A percentile compares a stretch with the other conserved stretches of the same genome.
phyloP scores from a whole-genome alignment of 305 asterid species.

The Fraxinus angustifolia region DNA sequence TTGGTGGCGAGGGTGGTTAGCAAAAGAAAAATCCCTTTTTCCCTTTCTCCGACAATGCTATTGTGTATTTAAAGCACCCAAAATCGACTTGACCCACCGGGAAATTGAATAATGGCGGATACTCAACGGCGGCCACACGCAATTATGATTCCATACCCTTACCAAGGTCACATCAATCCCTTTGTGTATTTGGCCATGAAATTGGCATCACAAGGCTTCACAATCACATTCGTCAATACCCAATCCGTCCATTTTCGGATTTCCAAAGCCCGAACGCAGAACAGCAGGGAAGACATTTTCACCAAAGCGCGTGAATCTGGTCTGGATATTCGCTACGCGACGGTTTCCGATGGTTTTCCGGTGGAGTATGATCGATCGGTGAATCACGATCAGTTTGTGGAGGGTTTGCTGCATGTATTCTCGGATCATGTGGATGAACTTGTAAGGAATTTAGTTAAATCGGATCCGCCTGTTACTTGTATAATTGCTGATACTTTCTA shows the following conservation, averaged over 20 bases:
- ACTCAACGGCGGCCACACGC: conserved; percentile 41
- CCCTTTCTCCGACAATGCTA: background rate
- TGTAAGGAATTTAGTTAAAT: conserved; percentile 30
- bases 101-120: conserved; percentile 30
- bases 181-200: conserved; percentile 46
- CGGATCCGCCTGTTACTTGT: conserved; percentile 49
- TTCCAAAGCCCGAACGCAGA: conserved; percentile 39
- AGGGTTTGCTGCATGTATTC: conserved; percentile 53
- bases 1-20: background rate
- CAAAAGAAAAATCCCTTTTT: background rate
- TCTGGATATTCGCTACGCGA: conserved; percentile 61
- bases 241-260: conserved; percentile 65
- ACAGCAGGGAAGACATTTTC: conserved; percentile 42
- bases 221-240: conserved; percentile 62
- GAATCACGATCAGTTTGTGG: conserved; percentile 61
- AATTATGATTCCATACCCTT: conserved; percentile 51
- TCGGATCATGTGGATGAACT: conserved; percentile 55
- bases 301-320: conserved; percentile 50
- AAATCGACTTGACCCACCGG: background rate
- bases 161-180: conserved; percentile 56
- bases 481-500: conserved; percentile 64
- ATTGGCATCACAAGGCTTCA: conserved; percentile 55
- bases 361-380: conserved; percentile 49
- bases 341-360: conserved; percentile 65
- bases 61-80: background rate